Base-by-base conservation (phyloP, 441 rosid species). In the Geranium incanum region DNA sequence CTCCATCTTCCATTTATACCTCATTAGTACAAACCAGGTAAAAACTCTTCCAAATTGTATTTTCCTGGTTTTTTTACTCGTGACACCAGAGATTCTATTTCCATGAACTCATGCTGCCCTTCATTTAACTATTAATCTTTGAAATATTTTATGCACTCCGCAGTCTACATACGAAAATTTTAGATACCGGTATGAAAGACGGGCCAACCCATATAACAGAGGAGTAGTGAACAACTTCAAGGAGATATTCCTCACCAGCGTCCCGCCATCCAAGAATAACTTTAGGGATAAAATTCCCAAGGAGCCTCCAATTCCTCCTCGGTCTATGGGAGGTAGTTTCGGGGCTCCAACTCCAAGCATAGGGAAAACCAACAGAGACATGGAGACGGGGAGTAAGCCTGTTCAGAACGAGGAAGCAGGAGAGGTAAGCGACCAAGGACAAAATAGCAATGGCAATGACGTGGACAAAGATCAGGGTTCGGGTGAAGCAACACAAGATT, bases 131-230 rank as follows among this genome's bases (percentile, higher is more conserved):
- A 50, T 50, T 50, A 3, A 50, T 13, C 57, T 50, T 50, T 15
- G 13, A 38, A 38, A 38, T 67, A n/a, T 13, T 18, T 28, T 38
- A 36, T 72, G 48, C n/a, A 43, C 76, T 71, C 57, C 63, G 83
- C 95, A 95, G 98, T 87, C 97, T 39, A 92, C 99, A 0, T 90
- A 90, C 12, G 99, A 95, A 71, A 95, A 95, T 79, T 95, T 92
- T 71, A 87, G 96, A 81, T 88, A 87, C 76, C 88, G 90, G 23
- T 92, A 92, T 74, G 97, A 95, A 69, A 78, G 85, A 39, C 84
- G 81, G n/a, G 82, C 81, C 73, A 95, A 92, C 80, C 98, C 99
- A 1, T 95, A 81, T 75, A 82, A 90, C 86, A 85, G 67, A 80
- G 97, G 99, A 73, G 75, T 87, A 18, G 13, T 87, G 36, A 64